A percentile compares a stretch with the other conserved stretches of the same genome.
phyloP scores from a whole-genome alignment of 2,329 filamentous ascomycete species.

The Alternaria dauci region DNA sequence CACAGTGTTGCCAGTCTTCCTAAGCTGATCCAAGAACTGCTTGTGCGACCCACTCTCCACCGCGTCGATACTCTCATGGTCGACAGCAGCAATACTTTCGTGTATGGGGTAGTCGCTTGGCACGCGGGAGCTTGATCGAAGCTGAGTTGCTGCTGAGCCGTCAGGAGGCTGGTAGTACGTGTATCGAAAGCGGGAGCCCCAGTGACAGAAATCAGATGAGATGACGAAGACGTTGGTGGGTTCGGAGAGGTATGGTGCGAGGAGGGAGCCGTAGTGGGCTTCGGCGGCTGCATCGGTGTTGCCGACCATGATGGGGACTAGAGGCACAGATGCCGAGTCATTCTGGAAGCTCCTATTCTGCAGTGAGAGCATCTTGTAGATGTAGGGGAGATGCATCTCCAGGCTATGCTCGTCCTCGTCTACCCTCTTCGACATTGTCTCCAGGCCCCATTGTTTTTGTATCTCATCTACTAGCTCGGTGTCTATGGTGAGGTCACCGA shows the following conservation, averaged over 20 bases:
- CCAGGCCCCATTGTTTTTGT: slow-evolving; percentile 37
- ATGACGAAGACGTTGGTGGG: slow-evolving; percentile 82
- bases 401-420: slow-evolving; percentile 91
- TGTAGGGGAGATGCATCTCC: slow-evolving; percentile 95
- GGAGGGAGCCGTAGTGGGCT: slow-evolving; percentile 70
- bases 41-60: slow-evolving; percentile 79
- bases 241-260: slow-evolving; percentile 81
- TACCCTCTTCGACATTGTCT: slow-evolving; percentile 66
- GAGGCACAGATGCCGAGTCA: slow-evolving; percentile 69
- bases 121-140: slow-evolving; percentile 53
- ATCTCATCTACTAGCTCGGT: slow-evolving; percentile 60
- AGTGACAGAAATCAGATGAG: slow-evolving; percentile 97
- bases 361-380: slow-evolving; percentile 77
- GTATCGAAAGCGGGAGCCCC: slow-evolving; percentile 86
- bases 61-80: slow-evolving; percentile 82
- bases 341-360: slow-evolving; percentile 36
- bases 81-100: slow-evolving; percentile 82
- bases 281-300: slow-evolving; percentile 73
- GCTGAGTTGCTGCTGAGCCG: slow-evolving; percentile 46
- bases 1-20: slow-evolving; percentile 84
- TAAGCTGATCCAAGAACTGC: slow-evolving; percentile 73
- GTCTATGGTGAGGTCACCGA: slow-evolving; percentile 75
- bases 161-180: slow-evolving; percentile 73
- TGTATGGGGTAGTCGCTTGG: slow-evolving; percentile 70
- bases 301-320: slow-evolving; percentile 88